Base-by-base conservation (phyloP, 768 basidiomycete genomes). In the Trametes cinnabarina region DNA sequence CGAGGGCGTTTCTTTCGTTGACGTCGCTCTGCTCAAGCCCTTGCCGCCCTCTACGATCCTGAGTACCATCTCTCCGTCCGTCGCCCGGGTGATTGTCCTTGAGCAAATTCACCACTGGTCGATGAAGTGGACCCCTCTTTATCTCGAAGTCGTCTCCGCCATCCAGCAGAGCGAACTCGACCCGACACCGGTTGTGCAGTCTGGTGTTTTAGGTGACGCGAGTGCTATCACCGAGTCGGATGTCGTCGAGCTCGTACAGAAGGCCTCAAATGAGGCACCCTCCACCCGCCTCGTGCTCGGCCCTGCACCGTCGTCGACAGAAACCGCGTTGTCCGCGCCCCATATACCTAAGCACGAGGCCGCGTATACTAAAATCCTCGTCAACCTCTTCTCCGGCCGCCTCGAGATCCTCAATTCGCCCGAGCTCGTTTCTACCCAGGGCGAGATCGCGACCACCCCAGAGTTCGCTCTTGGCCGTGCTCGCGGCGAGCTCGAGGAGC, bases 401-500 rank as follows among this genome's bases (percentile, higher is more conserved):
- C 76, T 98, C 0, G 87, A 94, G 60, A 80, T 99, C 57, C 79
- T 87, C 66, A 98, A 99, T 73, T 85, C 88, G 3, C 94, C 93
- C 0, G 76, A 82, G 41, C 79, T 89, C 17, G 84, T 93, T 49
- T 68, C 82, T 10, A 72, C 85, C 14, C 82, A 89, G 57, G 94
- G 93, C 11, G 75, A 81, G 43, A 71, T 85, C 43, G 92, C 93
- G 17, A 96, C 94, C 10, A 88, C 82, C n/a, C 97, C 96, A 2
- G 93, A 98, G 69, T 98, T 88, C 68, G 96, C 97, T 0, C 81
- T 98, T 34, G 96, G 97, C 12, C 88, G 94, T 43, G 86, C 94
- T 46, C 86, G 92, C 37, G 92, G 90, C 2, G 84, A 93, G 64
- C 69, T 92, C 47, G 89, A 91, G 57, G 81, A 86, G 60, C 83